Evolutionary conservation across 805 yeast genomes (phyloP).

Genomic region (Cyberlindnera subsufficiens): DNA sequence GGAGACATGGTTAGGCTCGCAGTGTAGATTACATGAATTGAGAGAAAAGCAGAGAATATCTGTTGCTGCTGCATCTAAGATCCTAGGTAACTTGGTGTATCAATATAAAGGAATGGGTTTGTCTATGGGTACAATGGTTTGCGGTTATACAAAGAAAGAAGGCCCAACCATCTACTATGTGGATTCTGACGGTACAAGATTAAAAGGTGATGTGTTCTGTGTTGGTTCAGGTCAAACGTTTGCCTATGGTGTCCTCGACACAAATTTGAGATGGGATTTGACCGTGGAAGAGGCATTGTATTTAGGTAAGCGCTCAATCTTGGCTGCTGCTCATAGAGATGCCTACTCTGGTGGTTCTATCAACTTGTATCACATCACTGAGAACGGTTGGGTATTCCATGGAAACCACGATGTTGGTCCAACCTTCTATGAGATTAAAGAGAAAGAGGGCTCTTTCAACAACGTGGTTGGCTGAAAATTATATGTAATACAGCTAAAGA

Average conservation of each 20-base stretch:
- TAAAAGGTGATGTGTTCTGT: constrained; percentile 91
- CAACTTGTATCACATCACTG: constrained; percentile 88
- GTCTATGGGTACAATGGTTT: constrained; percentile 98
- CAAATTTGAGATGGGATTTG: constrained; percentile 88
- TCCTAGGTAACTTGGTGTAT: constrained; percentile 83
- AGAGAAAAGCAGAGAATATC: constrained; percentile 92
- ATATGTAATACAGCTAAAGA: background rate
- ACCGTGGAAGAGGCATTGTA: constrained; percentile 90
- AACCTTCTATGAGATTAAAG: constrained; percentile 87
- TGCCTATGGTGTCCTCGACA: constrained; percentile 96
- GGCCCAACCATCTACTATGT: constrained; percentile 95
- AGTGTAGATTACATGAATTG: constrained; percentile 91
- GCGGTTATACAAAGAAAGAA: constrained; percentile 93
- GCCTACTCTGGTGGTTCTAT: constrained; percentile 97
- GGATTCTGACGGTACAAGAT: constrained; percentile 94
- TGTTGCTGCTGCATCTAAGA: constrained; percentile 95
- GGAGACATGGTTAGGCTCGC: constrained; percentile 98
- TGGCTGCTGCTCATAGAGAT: constrained; percentile 98
- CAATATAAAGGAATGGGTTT: constrained; percentile 97
- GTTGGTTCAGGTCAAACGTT: constrained; percentile 99
- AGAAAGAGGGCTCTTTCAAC: constrained; percentile 81
- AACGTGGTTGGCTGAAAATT: constrained; percentile 42
- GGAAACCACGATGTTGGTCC: constrained; percentile 93
- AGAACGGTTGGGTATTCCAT: constrained; percentile 91
- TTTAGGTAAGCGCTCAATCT: constrained; percentile 89